A percentile compares a stretch with the other conserved stretches of the same genome.
phyloP scores from a whole-genome alignment of 352 stramenopile genomes.

The Phytophthora cactorum region DNA sequence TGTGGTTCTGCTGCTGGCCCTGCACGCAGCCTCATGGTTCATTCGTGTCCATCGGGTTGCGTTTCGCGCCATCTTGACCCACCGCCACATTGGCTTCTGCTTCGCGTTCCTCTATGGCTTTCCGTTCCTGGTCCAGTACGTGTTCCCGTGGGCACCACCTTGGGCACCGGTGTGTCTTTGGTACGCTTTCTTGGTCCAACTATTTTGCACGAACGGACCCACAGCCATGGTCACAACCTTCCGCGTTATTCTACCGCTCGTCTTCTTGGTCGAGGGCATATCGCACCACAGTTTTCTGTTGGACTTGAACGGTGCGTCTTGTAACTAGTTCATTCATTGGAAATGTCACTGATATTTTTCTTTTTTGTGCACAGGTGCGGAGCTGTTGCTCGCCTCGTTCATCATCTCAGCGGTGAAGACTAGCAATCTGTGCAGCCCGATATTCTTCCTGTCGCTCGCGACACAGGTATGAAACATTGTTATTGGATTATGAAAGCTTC shows the following conservation, averaged over 20 bases:
- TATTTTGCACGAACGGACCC: conserved; percentile 85
- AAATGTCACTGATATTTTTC: background rate
- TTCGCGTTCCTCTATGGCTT: conserved; percentile 90
- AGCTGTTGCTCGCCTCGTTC: conserved; percentile 83
- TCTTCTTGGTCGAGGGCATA: conserved; percentile 89
- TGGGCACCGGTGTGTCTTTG: conserved; percentile 90
- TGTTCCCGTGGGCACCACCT: conserved; percentile 88
- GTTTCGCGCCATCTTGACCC: conserved; percentile 83
- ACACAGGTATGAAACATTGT: conserved; percentile 53
- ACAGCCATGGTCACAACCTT: conserved; percentile 89
- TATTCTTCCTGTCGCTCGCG: conserved; percentile 86
- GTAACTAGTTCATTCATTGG: background rate
- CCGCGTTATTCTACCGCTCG: conserved; percentile 81
- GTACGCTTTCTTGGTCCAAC: conserved; percentile 90
- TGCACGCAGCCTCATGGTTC: conserved; percentile 79
- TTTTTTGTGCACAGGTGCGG: conserved; percentile 54
- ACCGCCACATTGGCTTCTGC: conserved; percentile 88
- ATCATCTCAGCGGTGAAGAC: conserved; percentile 90
- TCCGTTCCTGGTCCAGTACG: conserved; percentile 86
- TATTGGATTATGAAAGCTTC: background rate
- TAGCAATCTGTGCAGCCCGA: conserved; percentile 80
- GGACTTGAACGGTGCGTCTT: conserved; percentile 81
- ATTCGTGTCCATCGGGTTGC: conserved; percentile 81
- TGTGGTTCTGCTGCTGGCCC: conserved; percentile 66
- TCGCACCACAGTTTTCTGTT: conserved; percentile 90